phyloP scores from a whole-genome alignment of 345 rosid genomes.

The Trapa bicornis region DNA sequence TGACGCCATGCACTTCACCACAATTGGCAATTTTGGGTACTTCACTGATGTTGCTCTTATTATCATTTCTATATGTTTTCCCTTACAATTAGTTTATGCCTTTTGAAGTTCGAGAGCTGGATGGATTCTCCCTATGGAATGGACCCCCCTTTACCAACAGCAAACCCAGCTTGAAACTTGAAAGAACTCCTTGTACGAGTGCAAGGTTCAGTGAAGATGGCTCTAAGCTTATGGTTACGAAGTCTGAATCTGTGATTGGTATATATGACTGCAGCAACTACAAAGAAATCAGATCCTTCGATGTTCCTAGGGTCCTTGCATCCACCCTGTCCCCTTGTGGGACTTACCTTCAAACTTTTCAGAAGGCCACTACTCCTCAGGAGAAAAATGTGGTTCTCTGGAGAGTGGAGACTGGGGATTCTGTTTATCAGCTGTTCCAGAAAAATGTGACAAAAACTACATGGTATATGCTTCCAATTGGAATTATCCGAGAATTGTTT shows the following conservation, averaged over 20 bases:
- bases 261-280: conserved; percentile 51
- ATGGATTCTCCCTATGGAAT: conserved; percentile 61
- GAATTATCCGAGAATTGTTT: neutral
- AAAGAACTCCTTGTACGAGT: conserved; percentile 44
- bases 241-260: conserved; percentile 34
- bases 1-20: conserved; percentile 32
- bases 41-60: conserved; percentile 3
- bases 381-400: conserved; percentile 70
- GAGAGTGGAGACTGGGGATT: conserved; percentile 51
- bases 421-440: conserved; percentile 58
- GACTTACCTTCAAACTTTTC: conserved; percentile 80
- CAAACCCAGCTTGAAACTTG: conserved; percentile 52
- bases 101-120: conserved; percentile 62
- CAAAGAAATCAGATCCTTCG: conserved; percentile 48
- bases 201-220: conserved; percentile 68
- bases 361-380: conserved; percentile 61
- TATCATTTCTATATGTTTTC: neutral
- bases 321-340: conserved; percentile 64
- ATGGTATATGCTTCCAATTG: conserved; percentile 31
- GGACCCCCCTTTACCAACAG: conserved; percentile 68
- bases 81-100: neutral
- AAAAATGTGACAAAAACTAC: conserved; percentile 67
- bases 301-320: conserved; percentile 43
- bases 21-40: conserved; percentile 69
- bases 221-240: conserved; percentile 54